Conservation (phyloP, 441 rosid species). For the Euphorbia neoarborescens region DNA sequence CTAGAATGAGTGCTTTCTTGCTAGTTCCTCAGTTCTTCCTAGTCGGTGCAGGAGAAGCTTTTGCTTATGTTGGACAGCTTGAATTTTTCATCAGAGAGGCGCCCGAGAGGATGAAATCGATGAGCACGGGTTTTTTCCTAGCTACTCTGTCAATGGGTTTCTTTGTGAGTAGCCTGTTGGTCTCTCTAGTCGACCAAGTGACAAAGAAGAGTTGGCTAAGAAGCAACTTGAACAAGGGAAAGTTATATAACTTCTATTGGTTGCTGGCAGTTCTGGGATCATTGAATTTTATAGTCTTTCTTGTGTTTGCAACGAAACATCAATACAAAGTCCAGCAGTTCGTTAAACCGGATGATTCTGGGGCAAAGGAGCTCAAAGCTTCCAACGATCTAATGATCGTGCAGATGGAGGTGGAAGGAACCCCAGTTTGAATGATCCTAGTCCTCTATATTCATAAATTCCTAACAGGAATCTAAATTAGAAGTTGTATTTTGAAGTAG, state of each 20-base stretch:
- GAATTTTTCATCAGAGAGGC: conserved; percentile 88
- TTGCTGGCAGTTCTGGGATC: conserved; percentile 55
- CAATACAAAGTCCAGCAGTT: conserved; percentile 50
- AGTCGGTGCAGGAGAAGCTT: conserved; percentile 84
- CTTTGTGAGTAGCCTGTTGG: conserved; percentile 72
- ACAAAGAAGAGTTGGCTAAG: conserved; percentile 62
- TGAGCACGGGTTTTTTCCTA: conserved; percentile 87
- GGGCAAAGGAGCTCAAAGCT: conserved; percentile 26
- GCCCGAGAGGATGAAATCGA: conserved; percentile 80
- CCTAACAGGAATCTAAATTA: neutral
- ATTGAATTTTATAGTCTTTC: conserved; percentile 50
- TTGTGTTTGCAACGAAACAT: conserved; percentile 47
- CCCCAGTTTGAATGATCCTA: neutral
- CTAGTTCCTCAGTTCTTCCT: conserved; percentile 65
- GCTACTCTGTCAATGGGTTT: conserved; percentile 78
- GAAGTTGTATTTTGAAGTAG: neutral
- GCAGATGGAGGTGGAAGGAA: conserved; percentile 24
- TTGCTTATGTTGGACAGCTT: conserved; percentile 85
- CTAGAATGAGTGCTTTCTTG: conserved; percentile 58
- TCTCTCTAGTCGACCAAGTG: conserved; percentile 48
- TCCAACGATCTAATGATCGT: conserved; percentile 17
- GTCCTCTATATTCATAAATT: neutral
- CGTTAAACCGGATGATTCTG: conserved; percentile 5
- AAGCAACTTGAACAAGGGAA: conserved; percentile 53
- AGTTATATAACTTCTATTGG: conserved; percentile 63